Evolutionary conservation across 345 rosid species (phyloP).

Genomic region (Hypericum perforatum): DNA sequence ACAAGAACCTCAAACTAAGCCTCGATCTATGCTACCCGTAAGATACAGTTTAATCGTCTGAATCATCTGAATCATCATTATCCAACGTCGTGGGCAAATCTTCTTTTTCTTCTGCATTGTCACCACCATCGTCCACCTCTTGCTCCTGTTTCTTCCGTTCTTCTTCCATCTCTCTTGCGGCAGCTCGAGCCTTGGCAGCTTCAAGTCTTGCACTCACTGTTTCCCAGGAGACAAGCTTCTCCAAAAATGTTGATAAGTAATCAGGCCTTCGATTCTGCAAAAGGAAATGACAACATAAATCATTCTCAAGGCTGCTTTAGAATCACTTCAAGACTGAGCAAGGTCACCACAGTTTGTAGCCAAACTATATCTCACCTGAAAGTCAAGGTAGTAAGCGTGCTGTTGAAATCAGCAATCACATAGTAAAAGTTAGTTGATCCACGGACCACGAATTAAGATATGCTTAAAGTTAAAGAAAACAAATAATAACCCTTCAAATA

Average conservation of each 20-base stretch:
- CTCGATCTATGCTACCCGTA: too few relatives aligned
- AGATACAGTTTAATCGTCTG: not conserved
- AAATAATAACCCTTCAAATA: too few relatives aligned
- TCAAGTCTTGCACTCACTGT: conserved; percentile 61
- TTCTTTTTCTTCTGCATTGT: conserved; percentile 24
- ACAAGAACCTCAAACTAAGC: too few relatives aligned
- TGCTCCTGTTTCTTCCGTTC: conserved; percentile 31
- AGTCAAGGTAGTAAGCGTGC: conserved; percentile 95
- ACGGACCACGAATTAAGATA: too few relatives aligned
- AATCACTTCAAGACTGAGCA: not conserved
- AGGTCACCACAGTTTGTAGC: not conserved
- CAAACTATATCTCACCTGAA: conserved; percentile 41
- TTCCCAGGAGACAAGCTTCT: conserved; percentile 88
- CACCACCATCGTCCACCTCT: conserved; percentile 16
- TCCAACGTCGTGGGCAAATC: conserved; percentile 21
- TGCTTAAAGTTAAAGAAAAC: too few relatives aligned
- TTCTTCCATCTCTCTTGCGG: conserved; percentile 56
- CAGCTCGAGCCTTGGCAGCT: conserved; percentile 47
- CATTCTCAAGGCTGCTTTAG: not conserved
- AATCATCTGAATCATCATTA: conserved; percentile 36
- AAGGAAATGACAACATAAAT: not conserved
- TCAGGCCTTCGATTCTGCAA: conserved; percentile 59
- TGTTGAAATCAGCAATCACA: conserved; percentile 27
- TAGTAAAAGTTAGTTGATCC: not conserved
- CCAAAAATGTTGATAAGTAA: conserved; percentile 57